Evolutionary conservation across 495 filamentous ascomycete species (phyloP), one percentile per base, ranked within the genome.

Genomic region (Symbiotaphrina buchneri): DNA sequence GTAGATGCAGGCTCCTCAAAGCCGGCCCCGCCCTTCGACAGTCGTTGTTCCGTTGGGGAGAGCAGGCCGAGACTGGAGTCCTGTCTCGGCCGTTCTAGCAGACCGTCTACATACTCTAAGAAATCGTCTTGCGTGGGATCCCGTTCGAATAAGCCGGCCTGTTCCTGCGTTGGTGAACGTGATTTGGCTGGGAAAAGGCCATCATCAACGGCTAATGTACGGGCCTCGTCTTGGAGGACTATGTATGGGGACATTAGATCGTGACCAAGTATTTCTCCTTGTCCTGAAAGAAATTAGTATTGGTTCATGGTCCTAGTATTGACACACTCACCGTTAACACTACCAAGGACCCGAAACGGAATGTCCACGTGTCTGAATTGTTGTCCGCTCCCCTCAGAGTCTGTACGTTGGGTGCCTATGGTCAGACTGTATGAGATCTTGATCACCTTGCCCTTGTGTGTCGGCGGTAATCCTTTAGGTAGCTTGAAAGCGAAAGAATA

Each of bases 161-260:
- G n/a, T n/a, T n/a, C n/a, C n/a, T n/a, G n/a, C n/a, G n/a, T n/a
- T n/a, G n/a, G n/a, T n/a, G n/a, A n/a, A n/a, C n/a, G n/a, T n/a
- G n/a, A n/a, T n/a, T n/a, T n/a, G n/a, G n/a, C n/a, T n/a, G n/a
- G n/a, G n/a, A n/a, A n/a, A n/a, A n/a, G n/a, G n/a, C n/a, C n/a
- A n/a, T n/a, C n/a, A n/a, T n/a, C 57, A 21, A 75, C 36, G 21
- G 47, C 54, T 28, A 55, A 47, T 10, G 71, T 67, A n/a, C 55
- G 57, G 3, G 87, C 87, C 49, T 78, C 69, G 40, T 92, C 84
- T 20, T 76, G 71, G 26, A 97, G 65, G 33, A 95, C 60, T 27
- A 93, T 79, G 48, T 93, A 87, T 0, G 87, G 87, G 14, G 72
- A 68, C 75, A 94, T 90, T 16, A 97, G 56, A 47, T 97, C 82